These are phyloP conservation scores for Globisporangium cylindrosporum DNA, from an alignment of 352 stramenopile species.

Conservation along the genomic window DNA sequence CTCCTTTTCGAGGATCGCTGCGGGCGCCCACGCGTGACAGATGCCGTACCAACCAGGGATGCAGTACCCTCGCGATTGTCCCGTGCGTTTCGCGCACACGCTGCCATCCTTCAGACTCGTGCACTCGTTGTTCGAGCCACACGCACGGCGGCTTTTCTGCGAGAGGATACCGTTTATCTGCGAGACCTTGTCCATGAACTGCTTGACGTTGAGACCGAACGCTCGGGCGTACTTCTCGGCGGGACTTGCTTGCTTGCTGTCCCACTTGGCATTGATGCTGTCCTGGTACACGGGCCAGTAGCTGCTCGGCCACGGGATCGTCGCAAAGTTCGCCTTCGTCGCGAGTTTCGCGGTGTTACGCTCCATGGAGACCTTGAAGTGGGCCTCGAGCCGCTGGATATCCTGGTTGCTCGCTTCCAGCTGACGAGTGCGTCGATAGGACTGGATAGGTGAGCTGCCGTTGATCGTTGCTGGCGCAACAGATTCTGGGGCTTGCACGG, in stretches of 20 bases:
- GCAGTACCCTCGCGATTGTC: slow-evolving; percentile 24
- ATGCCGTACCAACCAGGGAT: slow-evolving; percentile 53
- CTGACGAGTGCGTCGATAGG: background rate
- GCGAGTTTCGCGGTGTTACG: slow-evolving; percentile 27
- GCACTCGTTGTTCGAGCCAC: slow-evolving; percentile 22
- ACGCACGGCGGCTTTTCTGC: slow-evolving; percentile 19
- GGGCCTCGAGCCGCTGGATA: slow-evolving; percentile 29
- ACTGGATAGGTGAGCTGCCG: background rate
- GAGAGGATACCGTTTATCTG: slow-evolving; percentile 15
- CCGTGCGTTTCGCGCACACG: slow-evolving; percentile 13
- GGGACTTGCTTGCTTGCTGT: slow-evolving; percentile 28
- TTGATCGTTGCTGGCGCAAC: background rate
- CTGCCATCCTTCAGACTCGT: slow-evolving; percentile 30
- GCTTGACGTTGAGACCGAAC: slow-evolving; percentile 30
- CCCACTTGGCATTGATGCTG: slow-evolving; percentile 61
- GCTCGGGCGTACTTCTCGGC: slow-evolving; percentile 45
- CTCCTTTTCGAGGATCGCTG: slow-evolving; percentile 33
- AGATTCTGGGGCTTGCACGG: background rate
- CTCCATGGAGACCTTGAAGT: slow-evolving; percentile 30
- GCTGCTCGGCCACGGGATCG: slow-evolving; percentile 55
- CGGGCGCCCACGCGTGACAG: slow-evolving; percentile 45
- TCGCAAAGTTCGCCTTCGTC: slow-evolving; percentile 17
- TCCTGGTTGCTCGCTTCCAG: slow-evolving; percentile 29
- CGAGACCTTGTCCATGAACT: slow-evolving; percentile 24
- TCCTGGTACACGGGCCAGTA: slow-evolving; percentile 61